Conservation (phyloP, 495 filamentous ascomycete genomes). For the Pyrenula aspistea region DNA sequence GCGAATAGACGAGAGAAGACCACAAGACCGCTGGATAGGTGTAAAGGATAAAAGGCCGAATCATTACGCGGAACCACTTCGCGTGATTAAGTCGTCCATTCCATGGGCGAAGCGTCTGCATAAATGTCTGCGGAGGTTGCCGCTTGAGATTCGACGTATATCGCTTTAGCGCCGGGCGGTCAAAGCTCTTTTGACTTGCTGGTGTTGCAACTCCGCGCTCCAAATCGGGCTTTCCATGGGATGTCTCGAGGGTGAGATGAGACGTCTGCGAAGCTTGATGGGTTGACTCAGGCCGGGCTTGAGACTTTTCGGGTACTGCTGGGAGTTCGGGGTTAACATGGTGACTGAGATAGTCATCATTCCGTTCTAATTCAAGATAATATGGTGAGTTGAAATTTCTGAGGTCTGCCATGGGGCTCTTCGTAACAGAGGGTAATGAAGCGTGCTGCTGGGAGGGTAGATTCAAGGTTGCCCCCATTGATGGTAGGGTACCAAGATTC, state of each 20-base stretch:
- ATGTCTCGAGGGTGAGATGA: constrained; percentile 2
- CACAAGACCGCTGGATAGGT: constrained; percentile 84
- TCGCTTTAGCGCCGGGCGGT: constrained; percentile 13
- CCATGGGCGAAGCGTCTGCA: constrained; percentile 57
- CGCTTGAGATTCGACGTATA: constrained; percentile 52
- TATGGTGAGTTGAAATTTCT: constrained; percentile 17
- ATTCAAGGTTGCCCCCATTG: background rate
- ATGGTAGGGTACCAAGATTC: background rate
- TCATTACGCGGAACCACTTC: constrained; percentile 62
- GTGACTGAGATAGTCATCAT: constrained; percentile 14
- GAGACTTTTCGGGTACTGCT: constrained; percentile 3
- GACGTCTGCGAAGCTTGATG: background rate
- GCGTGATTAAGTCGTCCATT: constrained; percentile 68
- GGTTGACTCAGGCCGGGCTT: constrained; percentile 1
- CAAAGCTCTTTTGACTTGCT: background rate
- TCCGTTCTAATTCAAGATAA: constrained; percentile 8
- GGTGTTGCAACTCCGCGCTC: background rate
- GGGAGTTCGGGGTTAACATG: constrained; percentile 4
- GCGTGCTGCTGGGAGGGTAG: background rate
- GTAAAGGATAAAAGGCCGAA: constrained; percentile 76
- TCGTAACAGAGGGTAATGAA: background rate
- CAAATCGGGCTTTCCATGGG: constrained; percentile 1
- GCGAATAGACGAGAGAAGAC: constrained; percentile 75
- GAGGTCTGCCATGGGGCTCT: background rate
- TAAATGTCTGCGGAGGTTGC: constrained; percentile 53